Conservation (phyloP, 805 yeast species). For the Myxozyma neotropica region DNA sequence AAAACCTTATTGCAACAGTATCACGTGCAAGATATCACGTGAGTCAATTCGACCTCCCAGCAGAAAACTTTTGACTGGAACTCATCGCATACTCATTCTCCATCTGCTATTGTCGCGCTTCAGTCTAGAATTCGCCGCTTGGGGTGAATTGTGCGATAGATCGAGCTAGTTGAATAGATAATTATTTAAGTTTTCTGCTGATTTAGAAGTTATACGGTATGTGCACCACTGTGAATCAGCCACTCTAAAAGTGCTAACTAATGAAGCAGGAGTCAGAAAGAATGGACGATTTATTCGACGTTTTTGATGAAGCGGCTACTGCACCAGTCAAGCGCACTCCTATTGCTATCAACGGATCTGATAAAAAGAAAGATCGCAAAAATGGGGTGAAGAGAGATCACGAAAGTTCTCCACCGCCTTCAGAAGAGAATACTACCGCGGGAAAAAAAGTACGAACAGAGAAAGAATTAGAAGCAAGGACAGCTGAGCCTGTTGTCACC, state of each 20-base stretch:
- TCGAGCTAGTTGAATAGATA: too few species aligned
- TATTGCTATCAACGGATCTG: background rate
- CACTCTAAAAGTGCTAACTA: too few species aligned
- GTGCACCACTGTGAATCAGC: too few species aligned
- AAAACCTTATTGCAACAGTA: background rate
- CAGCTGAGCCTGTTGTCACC: conserved; percentile 65
- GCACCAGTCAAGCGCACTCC: conserved; percentile 26
- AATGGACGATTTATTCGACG: conserved; percentile 40
- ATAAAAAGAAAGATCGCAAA: background rate
- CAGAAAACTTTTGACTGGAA: conserved; percentile 13
- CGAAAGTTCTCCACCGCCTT: background rate
- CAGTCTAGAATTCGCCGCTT: background rate
- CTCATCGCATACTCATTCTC: background rate
- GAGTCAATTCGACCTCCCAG: background rate
- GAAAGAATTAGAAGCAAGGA: background rate
- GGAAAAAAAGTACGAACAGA: background rate
- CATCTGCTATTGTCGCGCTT: background rate
- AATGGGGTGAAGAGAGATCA: conserved; percentile 1
- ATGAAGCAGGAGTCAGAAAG: background rate
- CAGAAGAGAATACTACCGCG: conserved; percentile 14
- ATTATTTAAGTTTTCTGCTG: too few species aligned
- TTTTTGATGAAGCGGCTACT: conserved; percentile 39
- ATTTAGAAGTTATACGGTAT: too few species aligned
- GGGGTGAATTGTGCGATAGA: background rate
- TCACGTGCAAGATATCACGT: background rate